Conservation (phyloP, 2,329 filamentous ascomycete species). For the Helotiales sp. region DNA sequence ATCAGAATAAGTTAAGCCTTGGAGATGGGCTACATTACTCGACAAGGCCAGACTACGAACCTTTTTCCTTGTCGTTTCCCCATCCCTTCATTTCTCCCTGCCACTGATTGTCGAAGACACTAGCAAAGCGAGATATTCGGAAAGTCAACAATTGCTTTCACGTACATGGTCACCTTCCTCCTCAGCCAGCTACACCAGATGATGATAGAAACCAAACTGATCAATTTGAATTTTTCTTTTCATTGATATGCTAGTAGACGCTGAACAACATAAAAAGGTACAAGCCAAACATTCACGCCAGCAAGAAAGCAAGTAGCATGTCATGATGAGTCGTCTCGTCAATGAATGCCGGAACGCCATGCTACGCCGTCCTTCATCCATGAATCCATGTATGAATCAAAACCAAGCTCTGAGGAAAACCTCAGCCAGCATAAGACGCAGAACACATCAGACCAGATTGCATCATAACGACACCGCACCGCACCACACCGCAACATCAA, state of each 20-base stretch:
- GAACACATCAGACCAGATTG: background rate
- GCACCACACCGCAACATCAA: background rate
- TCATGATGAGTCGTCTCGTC: constrained; percentile 6
- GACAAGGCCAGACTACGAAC: too few relatives aligned
- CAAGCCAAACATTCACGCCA: background rate
- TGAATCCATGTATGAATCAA: background rate
- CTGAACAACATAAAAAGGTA: background rate
- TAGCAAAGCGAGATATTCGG: too few relatives aligned
- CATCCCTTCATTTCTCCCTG: too few relatives aligned
- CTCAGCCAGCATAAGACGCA: background rate
- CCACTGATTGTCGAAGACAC: too few relatives aligned
- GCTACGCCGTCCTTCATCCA: background rate
- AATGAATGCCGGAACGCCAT: constrained; percentile 1
- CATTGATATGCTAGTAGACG: background rate
- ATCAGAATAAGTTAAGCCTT: too few relatives aligned
- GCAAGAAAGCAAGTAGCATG: background rate
- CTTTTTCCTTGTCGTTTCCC: too few relatives aligned
- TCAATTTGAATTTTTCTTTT: background rate
- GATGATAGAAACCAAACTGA: too few relatives aligned
- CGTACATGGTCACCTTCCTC: too few relatives aligned
- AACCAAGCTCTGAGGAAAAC: background rate
- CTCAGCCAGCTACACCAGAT: too few relatives aligned
- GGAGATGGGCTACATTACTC: too few relatives aligned
- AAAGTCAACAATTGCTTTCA: too few relatives aligned
- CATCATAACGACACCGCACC: background rate